Conservation (phyloP, 2,329 filamentous ascomycete genomes). For the Ophiosphaerella korrae region DNA sequence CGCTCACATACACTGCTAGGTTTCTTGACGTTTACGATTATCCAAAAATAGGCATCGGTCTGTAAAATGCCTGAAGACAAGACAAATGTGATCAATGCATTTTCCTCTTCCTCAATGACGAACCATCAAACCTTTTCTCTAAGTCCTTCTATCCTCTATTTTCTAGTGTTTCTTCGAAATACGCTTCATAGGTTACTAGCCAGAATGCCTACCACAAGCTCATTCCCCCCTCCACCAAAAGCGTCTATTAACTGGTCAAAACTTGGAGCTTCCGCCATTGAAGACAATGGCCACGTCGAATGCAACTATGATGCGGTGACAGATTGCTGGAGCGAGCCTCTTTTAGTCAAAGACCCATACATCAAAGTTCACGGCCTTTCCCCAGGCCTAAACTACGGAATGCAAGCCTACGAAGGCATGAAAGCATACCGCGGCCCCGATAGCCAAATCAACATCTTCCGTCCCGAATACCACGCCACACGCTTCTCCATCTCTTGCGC, state of each 20-base stretch:
- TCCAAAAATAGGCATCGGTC: no score
- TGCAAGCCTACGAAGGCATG: conserved; percentile 28
- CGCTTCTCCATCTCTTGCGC: conserved; percentile 35
- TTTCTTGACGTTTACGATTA: no score
- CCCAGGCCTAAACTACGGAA: conserved; percentile 27
- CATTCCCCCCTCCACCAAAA: conserved; percentile 15
- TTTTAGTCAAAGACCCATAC: conserved; percentile 18
- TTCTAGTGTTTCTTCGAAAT: background rate
- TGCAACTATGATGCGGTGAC: conserved; percentile 13
- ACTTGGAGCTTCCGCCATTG: conserved; percentile 11
- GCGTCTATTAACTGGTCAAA: conserved; percentile 18
- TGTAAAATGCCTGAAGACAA: no score
- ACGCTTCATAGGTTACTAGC: background rate
- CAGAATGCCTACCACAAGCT: conserved; percentile 3
- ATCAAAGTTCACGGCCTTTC: conserved; percentile 27
- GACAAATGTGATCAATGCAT: background rate
- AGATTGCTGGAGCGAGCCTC: conserved; percentile 19
- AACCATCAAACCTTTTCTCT: background rate
- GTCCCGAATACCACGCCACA: conserved; percentile 34
- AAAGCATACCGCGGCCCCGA: conserved; percentile 23
- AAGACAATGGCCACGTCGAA: conserved; percentile 28
- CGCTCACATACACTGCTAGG: no score
- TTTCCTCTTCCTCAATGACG: background rate
- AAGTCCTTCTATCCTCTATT: background rate
- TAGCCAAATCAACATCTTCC: conserved; percentile 40